Conservation (phyloP, 768 basidiomycete genomes). For the Rhodotorula sphaerocarpa region DNA sequence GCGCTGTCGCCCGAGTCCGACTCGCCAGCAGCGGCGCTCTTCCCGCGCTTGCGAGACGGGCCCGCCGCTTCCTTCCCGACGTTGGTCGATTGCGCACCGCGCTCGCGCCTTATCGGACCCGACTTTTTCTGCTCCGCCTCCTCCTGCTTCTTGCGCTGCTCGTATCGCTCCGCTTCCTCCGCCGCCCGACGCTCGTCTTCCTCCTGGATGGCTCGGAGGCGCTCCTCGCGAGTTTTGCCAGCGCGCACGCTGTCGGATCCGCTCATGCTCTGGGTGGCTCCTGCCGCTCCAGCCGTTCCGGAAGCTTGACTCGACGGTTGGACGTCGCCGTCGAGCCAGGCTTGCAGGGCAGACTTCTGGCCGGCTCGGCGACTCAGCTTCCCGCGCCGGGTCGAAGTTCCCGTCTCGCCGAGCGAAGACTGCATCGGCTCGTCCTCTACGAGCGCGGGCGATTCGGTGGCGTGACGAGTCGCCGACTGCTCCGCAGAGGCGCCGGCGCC, state of each 20-base stretch:
- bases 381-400: not conserved
- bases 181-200: constrained; percentile 49
- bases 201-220: constrained; percentile 75
- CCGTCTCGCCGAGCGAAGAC: not conserved
- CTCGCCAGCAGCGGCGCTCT: not conserved
- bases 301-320: constrained; percentile 3
- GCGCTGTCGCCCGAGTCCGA: not conserved
- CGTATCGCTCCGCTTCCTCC: constrained; percentile 58
- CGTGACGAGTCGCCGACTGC: too few relatives aligned
- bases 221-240: constrained; percentile 62
- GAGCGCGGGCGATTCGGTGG: not conserved
- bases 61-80: not conserved
- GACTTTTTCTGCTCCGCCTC: not conserved
- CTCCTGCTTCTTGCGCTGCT: constrained; percentile 47
- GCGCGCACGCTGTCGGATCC: not conserved
- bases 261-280: constrained; percentile 1
- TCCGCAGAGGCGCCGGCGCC: not conserved
- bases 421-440: not conserved
- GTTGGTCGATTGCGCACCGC: too few relatives aligned
- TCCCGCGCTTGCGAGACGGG: constrained; percentile 1
- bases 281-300: too few relatives aligned
- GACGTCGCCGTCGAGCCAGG: not conserved
- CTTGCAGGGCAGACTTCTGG: not conserved
- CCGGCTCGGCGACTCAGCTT: not conserved
- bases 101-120: too few relatives aligned